phyloP scores from a whole-genome alignment of 805 yeast genomes.

The Metschnikowia bowlesiae region DNA sequence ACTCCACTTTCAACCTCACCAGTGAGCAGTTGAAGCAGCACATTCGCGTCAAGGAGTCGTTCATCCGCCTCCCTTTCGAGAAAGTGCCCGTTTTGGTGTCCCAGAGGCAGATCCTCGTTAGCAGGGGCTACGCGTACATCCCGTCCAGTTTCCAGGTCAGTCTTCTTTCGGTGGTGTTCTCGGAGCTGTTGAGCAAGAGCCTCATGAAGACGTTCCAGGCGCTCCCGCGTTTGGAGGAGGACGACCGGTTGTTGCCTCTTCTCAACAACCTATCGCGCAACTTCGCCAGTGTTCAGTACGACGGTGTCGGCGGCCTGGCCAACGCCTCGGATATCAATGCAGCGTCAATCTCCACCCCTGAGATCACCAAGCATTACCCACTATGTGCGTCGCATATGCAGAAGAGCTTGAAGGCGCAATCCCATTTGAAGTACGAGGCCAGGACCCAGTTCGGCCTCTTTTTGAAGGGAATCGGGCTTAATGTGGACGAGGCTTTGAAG shows the following conservation, averaged over 20 bases:
- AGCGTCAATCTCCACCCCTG: constrained; percentile 50
- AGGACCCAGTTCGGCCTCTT: constrained; percentile 84
- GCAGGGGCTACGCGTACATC: constrained; percentile 73
- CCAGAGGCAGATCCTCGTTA: constrained; percentile 62
- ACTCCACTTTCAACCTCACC: constrained; percentile 24
- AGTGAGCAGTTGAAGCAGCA: constrained; percentile 52
- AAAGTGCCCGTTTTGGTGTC: constrained; percentile 74
- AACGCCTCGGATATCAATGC: constrained; percentile 51
- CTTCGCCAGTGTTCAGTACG: constrained; percentile 45
- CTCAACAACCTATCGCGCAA: constrained; percentile 67
- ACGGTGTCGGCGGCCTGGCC: constrained; percentile 42
- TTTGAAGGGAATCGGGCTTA: constrained; percentile 84
- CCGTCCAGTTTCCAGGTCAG: constrained; percentile 78
- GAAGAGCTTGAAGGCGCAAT: constrained; percentile 50
- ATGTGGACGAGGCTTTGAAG: constrained; percentile 78
- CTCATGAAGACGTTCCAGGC: constrained; percentile 69
- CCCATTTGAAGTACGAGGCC: constrained; percentile 77
- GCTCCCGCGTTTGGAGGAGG: constrained; percentile 84
- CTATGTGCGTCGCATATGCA: constrained; percentile 71
- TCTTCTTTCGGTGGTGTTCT: constrained; percentile 65
- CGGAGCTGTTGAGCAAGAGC: constrained; percentile 45
- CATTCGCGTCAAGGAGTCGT: constrained; percentile 52
- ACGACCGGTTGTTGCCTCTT: constrained; percentile 81
- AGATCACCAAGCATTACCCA: constrained; percentile 66
- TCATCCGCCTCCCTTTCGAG: constrained; percentile 85